Evolutionary conservation across 805 yeast genomes (phyloP).

Genomic region (Hemisphaericaspora nanyangensis): DNA sequence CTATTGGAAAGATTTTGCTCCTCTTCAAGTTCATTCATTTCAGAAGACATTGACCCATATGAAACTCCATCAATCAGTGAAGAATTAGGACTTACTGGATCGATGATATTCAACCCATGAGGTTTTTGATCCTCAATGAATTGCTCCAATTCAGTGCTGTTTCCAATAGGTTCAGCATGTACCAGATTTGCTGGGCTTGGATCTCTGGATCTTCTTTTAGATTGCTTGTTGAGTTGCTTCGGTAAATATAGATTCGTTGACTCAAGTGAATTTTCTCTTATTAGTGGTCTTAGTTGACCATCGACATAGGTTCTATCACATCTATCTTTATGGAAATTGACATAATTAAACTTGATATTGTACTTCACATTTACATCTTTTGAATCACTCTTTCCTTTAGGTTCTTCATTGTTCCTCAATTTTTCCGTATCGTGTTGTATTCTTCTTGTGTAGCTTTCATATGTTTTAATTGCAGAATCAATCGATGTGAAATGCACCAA

Average conservation of each 20-base stretch:
- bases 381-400: background rate
- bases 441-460: slow-evolving; percentile 27
- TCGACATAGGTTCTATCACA: slow-evolving; percentile 28
- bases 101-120: slow-evolving; percentile 2
- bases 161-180: background rate
- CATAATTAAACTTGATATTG: slow-evolving; percentile 14
- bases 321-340: slow-evolving; percentile 31
- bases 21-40: background rate
- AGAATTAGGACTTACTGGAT: slow-evolving; percentile 9
- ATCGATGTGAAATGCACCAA: slow-evolving; percentile 42
- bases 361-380: slow-evolving; percentile 9
- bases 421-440: slow-evolving; percentile 19
- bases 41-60: background rate
- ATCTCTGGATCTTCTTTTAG: background rate
- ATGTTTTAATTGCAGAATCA: slow-evolving; percentile 43
- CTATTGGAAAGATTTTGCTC: background rate
- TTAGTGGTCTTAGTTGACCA: background rate
- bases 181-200: background rate
- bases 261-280: background rate
- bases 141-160: slow-evolving; percentile 4
- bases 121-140: slow-evolving; percentile 2
- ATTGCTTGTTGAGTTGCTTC: background rate
- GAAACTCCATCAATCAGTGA: slow-evolving; percentile 4
- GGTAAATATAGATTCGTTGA: background rate
- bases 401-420: background rate